Conservation (phyloP, 2,329 filamentous ascomycete species). For the Exophiala bonariae region DNA sequence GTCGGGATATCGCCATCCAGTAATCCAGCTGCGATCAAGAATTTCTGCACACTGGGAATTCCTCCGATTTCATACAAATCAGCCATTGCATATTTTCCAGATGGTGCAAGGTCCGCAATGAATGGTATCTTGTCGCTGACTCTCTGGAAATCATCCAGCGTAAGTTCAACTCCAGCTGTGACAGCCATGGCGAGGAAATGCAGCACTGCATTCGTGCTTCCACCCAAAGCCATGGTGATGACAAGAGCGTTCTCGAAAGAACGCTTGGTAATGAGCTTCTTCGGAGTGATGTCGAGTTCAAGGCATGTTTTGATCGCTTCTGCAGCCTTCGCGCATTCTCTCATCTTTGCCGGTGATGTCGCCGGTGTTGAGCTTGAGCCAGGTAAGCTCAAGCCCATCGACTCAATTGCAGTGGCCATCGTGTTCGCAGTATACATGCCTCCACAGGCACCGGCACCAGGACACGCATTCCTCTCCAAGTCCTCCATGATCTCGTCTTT, state of each 20-base stretch:
- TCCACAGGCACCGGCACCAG: conserved; percentile 76
- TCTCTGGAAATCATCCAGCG: conserved; percentile 78
- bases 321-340: conserved; percentile 80
- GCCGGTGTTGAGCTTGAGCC: conserved; percentile 84
- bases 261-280: conserved; percentile 74
- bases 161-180: conserved; percentile 74
- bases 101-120: conserved; percentile 81
- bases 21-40: conserved; percentile 73
- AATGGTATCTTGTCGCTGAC: conserved; percentile 82
- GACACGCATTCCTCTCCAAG: conserved; percentile 76
- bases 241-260: conserved; percentile 87
- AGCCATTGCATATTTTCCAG: conserved; percentile 82
- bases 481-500: conserved; percentile 81
- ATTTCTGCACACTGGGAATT: conserved; percentile 80
- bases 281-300: conserved; percentile 77
- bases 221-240: conserved; percentile 88
- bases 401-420: conserved; percentile 88
- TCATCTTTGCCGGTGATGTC: conserved; percentile 76
- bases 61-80: conserved; percentile 85
- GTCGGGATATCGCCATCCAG: conserved; percentile 78
- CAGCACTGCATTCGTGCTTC: conserved; percentile 83
- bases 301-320: conserved; percentile 77
- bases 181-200: conserved; percentile 90
- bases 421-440: conserved; percentile 94
- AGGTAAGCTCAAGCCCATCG: conserved; percentile 79